Base-by-base conservation (phyloP, 2,329 filamentous ascomycete species). In the Xylaria sp. region DNA sequence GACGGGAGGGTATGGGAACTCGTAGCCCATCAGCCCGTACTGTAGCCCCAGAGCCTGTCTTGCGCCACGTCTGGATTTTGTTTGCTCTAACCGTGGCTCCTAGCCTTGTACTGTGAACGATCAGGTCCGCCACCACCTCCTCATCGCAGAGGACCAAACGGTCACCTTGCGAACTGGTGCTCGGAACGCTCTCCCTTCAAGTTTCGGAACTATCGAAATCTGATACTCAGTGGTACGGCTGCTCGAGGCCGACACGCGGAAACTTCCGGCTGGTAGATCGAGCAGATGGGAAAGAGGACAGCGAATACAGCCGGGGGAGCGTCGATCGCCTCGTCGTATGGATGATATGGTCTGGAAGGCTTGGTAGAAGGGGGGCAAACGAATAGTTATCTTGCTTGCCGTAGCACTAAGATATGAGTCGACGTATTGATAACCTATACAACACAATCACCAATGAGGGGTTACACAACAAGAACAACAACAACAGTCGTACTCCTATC, bases 101-200 rank as follows among this genome's bases (percentile, higher is more conserved):
- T 62, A 66, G 61, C 62, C 61, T 64, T 62, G 57, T 50, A 63
- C 60, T 62, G 55, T 60, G 58, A 63, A 63, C 58, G 63, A 63
- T 62, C 62, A 69, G 65, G 66, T 63, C 66, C 66, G 63, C 67
- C 67, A 60, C 65, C 68, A 62, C 66, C 66, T 63, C 69, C 68
- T 69, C 69, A 71, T 70, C 66, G 67, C 69, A 68, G 60, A 66
- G 62, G 67, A 69, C 68, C 69, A 53, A 63, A 54, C 56, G 66
- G 67, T 62, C 67, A 56, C 66, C 59, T 66, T 53, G 56, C 64
- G 60, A 58, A 46, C 52, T 50, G 38, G 50, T 43, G 34, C 52
- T n/a, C 26, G 54, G 43, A 18, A 38, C 52, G 52, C 42, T 56
- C 16, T 39, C 50, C 50, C 45, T 50, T 34, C 29, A 7, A 47